phyloP scores from a whole-genome alignment of 139 green algal species.

The Tetradesmus lagerheimii region DNA sequence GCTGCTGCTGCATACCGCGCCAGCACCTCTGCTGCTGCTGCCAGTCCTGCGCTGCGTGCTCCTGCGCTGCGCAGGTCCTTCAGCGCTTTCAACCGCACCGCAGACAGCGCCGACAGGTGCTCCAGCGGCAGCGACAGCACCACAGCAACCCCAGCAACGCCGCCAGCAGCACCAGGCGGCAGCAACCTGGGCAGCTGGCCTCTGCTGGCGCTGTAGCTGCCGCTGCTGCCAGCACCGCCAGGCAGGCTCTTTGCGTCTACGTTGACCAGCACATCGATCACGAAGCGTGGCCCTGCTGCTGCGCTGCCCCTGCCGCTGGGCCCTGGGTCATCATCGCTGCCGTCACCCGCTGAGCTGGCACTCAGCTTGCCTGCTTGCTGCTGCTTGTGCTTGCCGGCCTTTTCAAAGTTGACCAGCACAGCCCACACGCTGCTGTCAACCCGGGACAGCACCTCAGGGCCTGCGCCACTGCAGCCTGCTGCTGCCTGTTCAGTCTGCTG shows the following conservation, averaged over 20 bases:
- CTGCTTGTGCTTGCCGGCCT: constrained; percentile 53
- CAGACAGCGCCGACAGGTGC: constrained; percentile 69
- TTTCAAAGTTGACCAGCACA: constrained; percentile 88
- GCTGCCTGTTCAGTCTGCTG: background rate
- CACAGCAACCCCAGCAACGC: constrained; percentile 56
- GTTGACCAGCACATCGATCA: constrained; percentile 87
- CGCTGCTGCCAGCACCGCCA: background rate
- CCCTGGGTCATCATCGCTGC: constrained; percentile 30
- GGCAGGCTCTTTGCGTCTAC: constrained; percentile 22
- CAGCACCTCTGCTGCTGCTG: constrained; percentile 41
- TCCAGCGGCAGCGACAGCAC: constrained; percentile 71
- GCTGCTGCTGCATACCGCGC: constrained; percentile 47
- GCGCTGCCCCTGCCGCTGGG: constrained; percentile 9
- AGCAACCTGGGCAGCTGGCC: constrained; percentile 47
- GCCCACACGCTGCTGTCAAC: constrained; percentile 75
- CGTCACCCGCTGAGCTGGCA: constrained; percentile 13
- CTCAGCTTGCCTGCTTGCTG: background rate
- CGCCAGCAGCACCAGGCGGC: constrained; percentile 40
- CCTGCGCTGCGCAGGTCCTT: constrained; percentile 76
- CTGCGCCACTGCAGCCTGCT: constrained; percentile 15
- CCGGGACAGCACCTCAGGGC: constrained; percentile 32
- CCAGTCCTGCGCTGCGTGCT: constrained; percentile 44
- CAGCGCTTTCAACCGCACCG: constrained; percentile 76
- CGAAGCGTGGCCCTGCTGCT: constrained; percentile 58
- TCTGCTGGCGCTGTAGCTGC: constrained; percentile 9